These are phyloP conservation scores for Zoysia japonica DNA, from an alignment of 176 grass and related monocot genomes.

Conservation along the genomic window DNA sequence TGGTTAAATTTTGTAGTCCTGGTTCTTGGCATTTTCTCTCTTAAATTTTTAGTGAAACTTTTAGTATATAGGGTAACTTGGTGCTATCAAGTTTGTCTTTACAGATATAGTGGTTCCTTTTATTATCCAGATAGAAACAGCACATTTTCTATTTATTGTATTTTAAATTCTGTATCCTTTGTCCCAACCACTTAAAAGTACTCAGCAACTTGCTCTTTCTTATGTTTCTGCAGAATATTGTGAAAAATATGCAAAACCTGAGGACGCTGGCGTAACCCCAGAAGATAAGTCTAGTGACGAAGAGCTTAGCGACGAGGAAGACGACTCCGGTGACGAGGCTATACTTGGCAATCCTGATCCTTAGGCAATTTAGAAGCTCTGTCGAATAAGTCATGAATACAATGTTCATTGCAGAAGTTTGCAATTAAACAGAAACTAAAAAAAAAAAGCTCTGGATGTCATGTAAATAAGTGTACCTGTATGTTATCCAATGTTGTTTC, in stretches of 20 bases:
- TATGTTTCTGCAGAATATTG: conserved; percentile 61
- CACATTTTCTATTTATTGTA: conserved; percentile 8
- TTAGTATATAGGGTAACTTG: background rate
- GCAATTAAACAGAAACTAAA: conserved; percentile 36
- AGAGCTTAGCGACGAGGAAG: conserved; percentile 79
- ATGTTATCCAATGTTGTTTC: conserved; percentile 44
- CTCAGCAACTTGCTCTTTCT: conserved; percentile 7
- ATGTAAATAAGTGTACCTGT: conserved; percentile 67
- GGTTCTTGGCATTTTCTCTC: background rate
- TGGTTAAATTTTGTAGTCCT: background rate
- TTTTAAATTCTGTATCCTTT: background rate
- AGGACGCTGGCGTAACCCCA: conserved; percentile 59
- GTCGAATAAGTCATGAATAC: conserved; percentile 27
- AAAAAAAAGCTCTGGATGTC: conserved; percentile 42
- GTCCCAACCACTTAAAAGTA: background rate
- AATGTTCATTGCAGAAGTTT: conserved; percentile 56
- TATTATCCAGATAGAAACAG: background rate
- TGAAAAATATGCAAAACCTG: conserved; percentile 78
- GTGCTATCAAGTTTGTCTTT: background rate
- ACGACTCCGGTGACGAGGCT: conserved; percentile 62
- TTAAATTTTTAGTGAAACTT: background rate
- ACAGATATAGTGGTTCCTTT: background rate
- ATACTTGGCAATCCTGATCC: conserved; percentile 80
- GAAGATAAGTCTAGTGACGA: conserved; percentile 83
- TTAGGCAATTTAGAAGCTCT: conserved; percentile 40